Evolutionary conservation across 1,284 basidiomycete genomes (phyloP).

Genomic region (Cryptococcus wingfieldii): DNA sequence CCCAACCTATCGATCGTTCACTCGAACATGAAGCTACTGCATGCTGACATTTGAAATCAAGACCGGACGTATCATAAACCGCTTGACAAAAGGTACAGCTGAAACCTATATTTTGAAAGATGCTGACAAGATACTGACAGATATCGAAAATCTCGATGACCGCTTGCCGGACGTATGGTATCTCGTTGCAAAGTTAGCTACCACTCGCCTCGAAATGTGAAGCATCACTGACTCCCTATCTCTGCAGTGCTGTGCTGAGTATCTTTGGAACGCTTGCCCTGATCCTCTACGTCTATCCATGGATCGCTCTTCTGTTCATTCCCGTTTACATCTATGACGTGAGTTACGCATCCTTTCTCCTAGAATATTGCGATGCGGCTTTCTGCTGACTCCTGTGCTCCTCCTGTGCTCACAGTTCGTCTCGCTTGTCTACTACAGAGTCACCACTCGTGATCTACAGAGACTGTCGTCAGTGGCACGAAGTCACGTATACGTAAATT

Average conservation of each 20-base stretch:
- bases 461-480: conserved; percentile 30
- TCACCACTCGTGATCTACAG: conserved; percentile 33
- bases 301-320: conserved; percentile 25
- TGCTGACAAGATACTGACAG: conserved; percentile 2
- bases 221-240: neutral
- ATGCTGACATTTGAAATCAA: neutral
- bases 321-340: conserved; percentile 28
- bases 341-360: neutral
- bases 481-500: conserved; percentile 29
- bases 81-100: conserved; percentile 53
- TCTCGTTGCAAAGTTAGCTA: conserved; percentile 5
- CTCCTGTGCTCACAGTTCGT: conserved; percentile 12
- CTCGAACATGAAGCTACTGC: no score
- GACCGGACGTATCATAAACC: conserved; percentile 59
- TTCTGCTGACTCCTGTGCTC: neutral
- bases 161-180: conserved; percentile 13
- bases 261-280: conserved; percentile 29
- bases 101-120: neutral
- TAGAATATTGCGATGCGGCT: neutral
- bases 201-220: neutral
- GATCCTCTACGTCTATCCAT: conserved; percentile 30
- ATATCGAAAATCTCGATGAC: conserved; percentile 31
- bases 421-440: conserved; percentile 24
- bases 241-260: neutral
- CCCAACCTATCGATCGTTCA: no score